Conservation (phyloP, 2,329 filamentous ascomycete species). For the Colletotrichum navitas region DNA sequence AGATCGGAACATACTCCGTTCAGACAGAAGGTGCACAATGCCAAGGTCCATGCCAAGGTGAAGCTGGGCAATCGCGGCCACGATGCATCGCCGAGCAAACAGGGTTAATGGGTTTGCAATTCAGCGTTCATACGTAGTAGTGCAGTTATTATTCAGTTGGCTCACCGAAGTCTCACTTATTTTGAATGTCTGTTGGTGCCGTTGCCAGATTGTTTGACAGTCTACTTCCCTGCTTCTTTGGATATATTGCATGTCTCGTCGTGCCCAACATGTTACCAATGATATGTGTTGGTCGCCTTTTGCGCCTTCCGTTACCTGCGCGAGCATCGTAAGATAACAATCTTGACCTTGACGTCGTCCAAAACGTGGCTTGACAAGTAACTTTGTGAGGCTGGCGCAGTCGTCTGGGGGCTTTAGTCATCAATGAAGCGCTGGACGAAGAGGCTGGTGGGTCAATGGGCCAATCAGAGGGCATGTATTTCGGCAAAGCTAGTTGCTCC, state of each 20-base stretch:
- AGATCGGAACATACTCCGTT: conserved; percentile 50
- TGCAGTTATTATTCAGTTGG: not conserved
- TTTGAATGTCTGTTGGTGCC: not conserved
- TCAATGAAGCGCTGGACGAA: not conserved
- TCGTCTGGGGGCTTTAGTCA: conserved; percentile 22
- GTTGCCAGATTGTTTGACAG: not conserved
- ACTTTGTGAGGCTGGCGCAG: not conserved
- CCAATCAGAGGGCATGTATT: conserved; percentile 40
- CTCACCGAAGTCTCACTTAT: not conserved
- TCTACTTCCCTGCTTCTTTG: too few species aligned
- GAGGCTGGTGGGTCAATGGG: not conserved
- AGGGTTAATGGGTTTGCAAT: conserved; percentile 29
- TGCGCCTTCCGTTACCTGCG: not conserved
- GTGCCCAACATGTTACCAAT: not conserved
- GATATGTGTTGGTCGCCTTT: not conserved
- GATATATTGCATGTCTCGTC: not conserved
- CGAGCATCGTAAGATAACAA: not conserved
- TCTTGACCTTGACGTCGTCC: not conserved
- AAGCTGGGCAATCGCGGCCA: conserved; percentile 19
- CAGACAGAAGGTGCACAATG: conserved; percentile 46
- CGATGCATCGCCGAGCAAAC: conserved; percentile 47
- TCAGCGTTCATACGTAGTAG: not conserved
- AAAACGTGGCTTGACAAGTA: not conserved
- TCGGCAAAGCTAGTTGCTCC: conserved; percentile 42
- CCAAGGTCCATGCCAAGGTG: conserved; percentile 47